Evolutionary conservation across 75 land plant species (phyloP), one percentile per base, ranked within the genome.

Genomic region (Isoetes taiwanensis): DNA sequence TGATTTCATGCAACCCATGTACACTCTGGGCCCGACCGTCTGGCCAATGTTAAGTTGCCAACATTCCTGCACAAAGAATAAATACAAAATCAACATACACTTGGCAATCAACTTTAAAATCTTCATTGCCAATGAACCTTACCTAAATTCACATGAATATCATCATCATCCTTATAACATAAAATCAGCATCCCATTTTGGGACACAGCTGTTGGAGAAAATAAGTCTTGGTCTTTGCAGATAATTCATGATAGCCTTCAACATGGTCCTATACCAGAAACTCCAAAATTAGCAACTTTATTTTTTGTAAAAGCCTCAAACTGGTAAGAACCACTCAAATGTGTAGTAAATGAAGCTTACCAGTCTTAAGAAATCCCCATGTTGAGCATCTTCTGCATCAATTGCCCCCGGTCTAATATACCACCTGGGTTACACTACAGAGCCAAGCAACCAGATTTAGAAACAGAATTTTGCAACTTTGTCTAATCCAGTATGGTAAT

Each of bases 141-240:
- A 80, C 80, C 85, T 32, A 80, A 30, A 46, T 79, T 79, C 2
- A 86, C 62, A 68, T 82, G 86, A 40, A 86, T 77, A 54, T 84
- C 89, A 52, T 86, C 69, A 39, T 66, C 69, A 34, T 58, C 69
- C 52, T 66, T 66, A 28, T 84, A 70, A 54, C 74, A 84, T 76
- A 63, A 84, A 88, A 9, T 88, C 89, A 12, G 95, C 95, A 70
- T 88, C 83, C 91, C 91, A 86, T 8, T 63, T 63, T 2, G 70
- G 2, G 70, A 28, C 6, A 72, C 74, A 16, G 81, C 86, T 30
- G 83, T 86, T 41, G 1, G 1, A 86, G 72, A 46, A 85, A 86
- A 43, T 73, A 85, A 31, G 72, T 54, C 46, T 78, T 68, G 29
- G 90, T 85, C 62, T 85, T 85, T 38, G 80, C 55, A 9, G 91